Percentiles rank a stretch among this genome's conserved stretches.
Conservation (phyloP, 1,284 basidiomycete species). For the Tetrapyrgos nigripes region DNA sequence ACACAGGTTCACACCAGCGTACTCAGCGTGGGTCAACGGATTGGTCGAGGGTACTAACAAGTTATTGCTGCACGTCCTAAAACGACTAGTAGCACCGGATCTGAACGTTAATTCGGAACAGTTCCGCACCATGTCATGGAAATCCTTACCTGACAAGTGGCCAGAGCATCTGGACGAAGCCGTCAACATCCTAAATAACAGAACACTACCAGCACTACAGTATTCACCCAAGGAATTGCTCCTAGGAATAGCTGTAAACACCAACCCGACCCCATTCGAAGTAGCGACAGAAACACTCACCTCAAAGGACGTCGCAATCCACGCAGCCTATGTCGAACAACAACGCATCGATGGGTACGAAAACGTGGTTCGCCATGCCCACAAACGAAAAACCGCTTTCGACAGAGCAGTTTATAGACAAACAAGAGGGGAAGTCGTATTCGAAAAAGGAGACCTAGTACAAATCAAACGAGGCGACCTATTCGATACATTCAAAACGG, state of each 20-base stretch:
- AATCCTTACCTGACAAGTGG: conserved; percentile 29
- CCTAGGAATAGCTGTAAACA: conserved; percentile 30
- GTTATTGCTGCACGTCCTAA: conserved; percentile 32
- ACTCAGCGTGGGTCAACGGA: conserved; percentile 47
- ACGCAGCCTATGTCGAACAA: conserved; percentile 29
- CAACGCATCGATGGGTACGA: conserved; percentile 31
- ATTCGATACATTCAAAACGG: conserved; percentile 21
- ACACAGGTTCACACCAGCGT: conserved; percentile 34
- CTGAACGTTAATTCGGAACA: conserved; percentile 33
- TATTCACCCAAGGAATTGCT: conserved; percentile 1
- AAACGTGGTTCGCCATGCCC: conserved; percentile 21
- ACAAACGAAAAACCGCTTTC: conserved; percentile 22
- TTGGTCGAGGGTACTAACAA: conserved; percentile 40
- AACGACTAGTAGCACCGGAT: conserved; percentile 35
- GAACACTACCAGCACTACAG: not conserved
- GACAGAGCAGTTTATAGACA: conserved; percentile 19
- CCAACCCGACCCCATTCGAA: conserved; percentile 18
- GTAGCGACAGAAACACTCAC: not conserved
- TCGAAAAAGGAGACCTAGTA: conserved; percentile 15
- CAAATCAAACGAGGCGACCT: conserved; percentile 24
- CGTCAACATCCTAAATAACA: conserved; percentile 30
- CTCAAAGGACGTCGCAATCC: conserved; percentile 6
- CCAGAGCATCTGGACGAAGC: conserved; percentile 34
- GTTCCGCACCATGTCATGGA: conserved; percentile 1
- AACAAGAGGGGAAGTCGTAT: conserved; percentile 18